Conservation (phyloP, 805 yeast species). For the Sugiyamaella lignohabitans region DNA sequence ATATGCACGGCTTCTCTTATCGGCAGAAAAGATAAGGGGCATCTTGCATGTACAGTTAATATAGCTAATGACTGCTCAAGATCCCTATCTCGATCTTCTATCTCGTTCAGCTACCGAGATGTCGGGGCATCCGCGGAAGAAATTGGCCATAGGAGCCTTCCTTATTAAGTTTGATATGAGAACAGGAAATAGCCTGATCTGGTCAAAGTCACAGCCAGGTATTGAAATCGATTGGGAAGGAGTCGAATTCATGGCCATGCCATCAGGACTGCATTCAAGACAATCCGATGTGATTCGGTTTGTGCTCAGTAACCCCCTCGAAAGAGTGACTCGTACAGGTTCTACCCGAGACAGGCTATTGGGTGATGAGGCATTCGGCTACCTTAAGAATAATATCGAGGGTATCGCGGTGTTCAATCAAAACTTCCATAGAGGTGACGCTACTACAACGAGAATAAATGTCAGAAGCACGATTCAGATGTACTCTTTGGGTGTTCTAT, state of each 20-base stretch:
- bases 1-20: no score
- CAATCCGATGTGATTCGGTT: slow-evolving; percentile 37
- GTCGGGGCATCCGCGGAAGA: no score
- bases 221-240: background rate
- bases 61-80: no score
- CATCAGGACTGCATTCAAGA: slow-evolving; percentile 59
- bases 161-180: slow-evolving; percentile 48
- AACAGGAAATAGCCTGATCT: slow-evolving; percentile 43
- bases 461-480: slow-evolving; percentile 37
- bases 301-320: background rate
- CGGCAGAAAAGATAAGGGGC: no score
- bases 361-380: slow-evolving; percentile 26
- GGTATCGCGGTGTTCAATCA: slow-evolving; percentile 49
- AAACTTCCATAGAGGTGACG: background rate
- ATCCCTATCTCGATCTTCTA: no score
- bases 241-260: slow-evolving; percentile 58
- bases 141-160: slow-evolving; percentile 23
- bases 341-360: background rate
- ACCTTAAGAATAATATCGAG: slow-evolving; percentile 37
- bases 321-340: background rate
- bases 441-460: no score
- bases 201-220: slow-evolving; percentile 34
- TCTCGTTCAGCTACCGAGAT: no score
- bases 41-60: no score
- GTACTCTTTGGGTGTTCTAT: slow-evolving; percentile 57